These are phyloP conservation scores for Oenanthe javanica DNA, from an alignment of 140 eudicot genomes.

Conservation along the genomic window DNA sequence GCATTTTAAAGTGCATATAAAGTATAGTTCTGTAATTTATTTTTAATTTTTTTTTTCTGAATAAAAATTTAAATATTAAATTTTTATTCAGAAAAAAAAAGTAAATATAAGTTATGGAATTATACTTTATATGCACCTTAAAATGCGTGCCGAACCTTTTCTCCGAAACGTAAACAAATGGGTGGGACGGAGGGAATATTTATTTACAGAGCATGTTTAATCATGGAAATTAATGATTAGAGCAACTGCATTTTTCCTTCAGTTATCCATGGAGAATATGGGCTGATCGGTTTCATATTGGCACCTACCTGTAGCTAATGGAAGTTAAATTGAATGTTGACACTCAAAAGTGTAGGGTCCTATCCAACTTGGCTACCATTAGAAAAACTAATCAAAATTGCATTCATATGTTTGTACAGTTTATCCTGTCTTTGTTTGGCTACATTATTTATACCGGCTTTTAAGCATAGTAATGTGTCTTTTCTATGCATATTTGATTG, in stretches of 20 bases:
- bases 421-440: background rate
- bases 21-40: too few species aligned
- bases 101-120: too few species aligned
- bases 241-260: background rate
- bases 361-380: background rate
- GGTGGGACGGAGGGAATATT: too few species aligned
- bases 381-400: background rate
- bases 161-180: too few species aligned
- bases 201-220: background rate
- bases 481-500: background rate
- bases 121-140: too few species aligned
- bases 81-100: too few species aligned
- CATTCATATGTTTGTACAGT: background rate
- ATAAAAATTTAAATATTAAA: too few species aligned
- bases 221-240: background rate
- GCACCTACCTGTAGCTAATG: background rate
- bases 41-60: too few species aligned
- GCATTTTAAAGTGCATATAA: too few species aligned
- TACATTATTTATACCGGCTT: background rate
- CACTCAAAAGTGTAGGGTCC: background rate
- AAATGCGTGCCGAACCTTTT: too few species aligned
- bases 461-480: background rate
- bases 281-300: background rate
- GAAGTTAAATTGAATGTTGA: background rate
- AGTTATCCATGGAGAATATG: background rate